Evolutionary conservation across 768 basidiomycete genomes (phyloP).

Genomic region (Boletus sp.): DNA sequence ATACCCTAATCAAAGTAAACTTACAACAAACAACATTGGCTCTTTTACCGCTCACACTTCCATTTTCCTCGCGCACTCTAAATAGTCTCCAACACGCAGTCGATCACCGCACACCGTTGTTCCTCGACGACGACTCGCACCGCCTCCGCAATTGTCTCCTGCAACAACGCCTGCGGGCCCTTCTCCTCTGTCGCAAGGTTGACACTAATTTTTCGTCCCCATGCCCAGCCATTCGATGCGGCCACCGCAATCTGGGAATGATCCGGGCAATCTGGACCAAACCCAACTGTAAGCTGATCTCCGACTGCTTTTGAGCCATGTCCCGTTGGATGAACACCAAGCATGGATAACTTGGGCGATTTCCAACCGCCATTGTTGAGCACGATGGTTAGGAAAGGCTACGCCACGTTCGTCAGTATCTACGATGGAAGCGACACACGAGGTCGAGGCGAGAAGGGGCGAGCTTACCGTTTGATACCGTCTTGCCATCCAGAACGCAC

Average conservation of each 20-base stretch:
- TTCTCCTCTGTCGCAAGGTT: slow-evolving; percentile 24
- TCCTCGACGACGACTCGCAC: slow-evolving; percentile 56
- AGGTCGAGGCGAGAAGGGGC: neutral
- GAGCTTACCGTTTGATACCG: slow-evolving; percentile 59
- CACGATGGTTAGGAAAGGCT: slow-evolving; percentile 72
- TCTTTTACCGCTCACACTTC: neutral
- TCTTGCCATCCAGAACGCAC: slow-evolving; percentile 72
- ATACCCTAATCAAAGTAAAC: no score
- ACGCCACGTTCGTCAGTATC: neutral
- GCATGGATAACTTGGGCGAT: slow-evolving; percentile 63
- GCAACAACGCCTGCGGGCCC: slow-evolving; percentile 27
- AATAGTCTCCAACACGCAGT: slow-evolving; percentile 52
- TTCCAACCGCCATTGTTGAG: slow-evolving; percentile 75
- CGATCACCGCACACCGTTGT: slow-evolving; percentile 61
- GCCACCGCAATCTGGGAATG: slow-evolving; percentile 63
- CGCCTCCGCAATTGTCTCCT: slow-evolving; percentile 44
- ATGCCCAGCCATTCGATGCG: slow-evolving; percentile 68
- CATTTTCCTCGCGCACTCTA: slow-evolving; percentile 11
- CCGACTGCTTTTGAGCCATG: slow-evolving; percentile 46
- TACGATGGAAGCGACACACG: neutral
- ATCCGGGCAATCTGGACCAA: slow-evolving; percentile 62
- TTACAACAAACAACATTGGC: neutral
- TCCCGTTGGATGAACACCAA: slow-evolving; percentile 61
- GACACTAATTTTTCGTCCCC: slow-evolving; percentile 43
- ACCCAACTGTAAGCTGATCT: slow-evolving; percentile 56